These are phyloP conservation scores for Pythium grandisporangium DNA, from an alignment of 352 stramenopile species.

Conservation along the genomic window DNA sequence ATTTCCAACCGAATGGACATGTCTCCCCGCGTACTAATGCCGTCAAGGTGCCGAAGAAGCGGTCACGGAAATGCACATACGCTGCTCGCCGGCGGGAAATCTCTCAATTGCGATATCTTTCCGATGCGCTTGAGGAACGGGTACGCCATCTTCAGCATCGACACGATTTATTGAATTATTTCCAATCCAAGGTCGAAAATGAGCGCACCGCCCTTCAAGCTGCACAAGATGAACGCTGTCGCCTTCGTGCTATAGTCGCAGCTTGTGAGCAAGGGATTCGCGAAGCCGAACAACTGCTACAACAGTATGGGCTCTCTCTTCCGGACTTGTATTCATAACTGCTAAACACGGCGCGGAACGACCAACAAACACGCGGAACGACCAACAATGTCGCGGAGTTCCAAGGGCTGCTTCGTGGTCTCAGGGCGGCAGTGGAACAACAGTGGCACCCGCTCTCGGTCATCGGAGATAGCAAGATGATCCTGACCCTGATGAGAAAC, in stretches of 20 bases:
- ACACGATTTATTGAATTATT: conserved; percentile 8
- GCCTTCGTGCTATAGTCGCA: conserved; percentile 26
- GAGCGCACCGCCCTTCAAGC: conserved; percentile 21
- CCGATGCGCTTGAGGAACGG: conserved; percentile 21
- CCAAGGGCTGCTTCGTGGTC: no score
- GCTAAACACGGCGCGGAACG: no score
- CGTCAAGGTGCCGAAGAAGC: background rate
- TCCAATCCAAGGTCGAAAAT: conserved; percentile 6
- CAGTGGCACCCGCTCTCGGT: no score
- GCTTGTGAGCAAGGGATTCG: conserved; percentile 33
- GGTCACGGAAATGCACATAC: conserved; percentile 44
- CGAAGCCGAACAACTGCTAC: conserved; percentile 19
- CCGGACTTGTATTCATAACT: no score
- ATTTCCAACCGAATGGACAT: no score
- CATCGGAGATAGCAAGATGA: no score
- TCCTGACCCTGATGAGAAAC: no score
- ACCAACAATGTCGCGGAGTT: no score
- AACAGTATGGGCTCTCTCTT: no score
- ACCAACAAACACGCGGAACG: no score
- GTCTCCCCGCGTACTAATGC: no score
- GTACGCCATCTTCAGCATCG: conserved; percentile 20
- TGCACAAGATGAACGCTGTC: conserved; percentile 30
- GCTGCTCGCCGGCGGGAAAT: conserved; percentile 43
- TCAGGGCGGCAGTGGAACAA: no score
- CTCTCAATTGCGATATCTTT: conserved; percentile 24